These are phyloP conservation scores for Theileria sp. DNA, from an alignment of 169 alveolate genomes.

Conservation along the genomic window DNA sequence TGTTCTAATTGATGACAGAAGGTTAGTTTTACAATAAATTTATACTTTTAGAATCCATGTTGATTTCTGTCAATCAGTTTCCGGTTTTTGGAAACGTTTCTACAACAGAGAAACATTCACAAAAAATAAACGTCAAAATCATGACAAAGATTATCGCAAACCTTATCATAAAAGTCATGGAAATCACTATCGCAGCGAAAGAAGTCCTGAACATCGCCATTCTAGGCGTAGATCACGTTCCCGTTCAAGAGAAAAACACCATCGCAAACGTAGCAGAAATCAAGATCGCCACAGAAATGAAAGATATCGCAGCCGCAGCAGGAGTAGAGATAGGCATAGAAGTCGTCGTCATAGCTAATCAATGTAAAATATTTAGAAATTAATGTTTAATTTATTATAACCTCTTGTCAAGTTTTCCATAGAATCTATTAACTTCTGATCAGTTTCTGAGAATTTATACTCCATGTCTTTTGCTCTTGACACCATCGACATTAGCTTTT, in stretches of 20 bases:
- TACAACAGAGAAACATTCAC: slow-evolving; percentile 38
- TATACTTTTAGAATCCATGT: slow-evolving; percentile 76
- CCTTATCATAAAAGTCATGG: neutral
- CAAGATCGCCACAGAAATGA: neutral
- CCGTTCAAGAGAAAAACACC: neutral
- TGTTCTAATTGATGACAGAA: slow-evolving; percentile 93
- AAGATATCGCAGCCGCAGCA: slow-evolving; percentile 3
- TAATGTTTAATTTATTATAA: neutral
- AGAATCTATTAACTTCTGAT: slow-evolving; percentile 17
- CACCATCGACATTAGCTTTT: neutral
- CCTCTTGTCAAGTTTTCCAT: neutral
- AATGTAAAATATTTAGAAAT: neutral
- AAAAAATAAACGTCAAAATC: neutral
- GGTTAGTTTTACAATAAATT: slow-evolving; percentile 30
- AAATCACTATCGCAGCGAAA: neutral
- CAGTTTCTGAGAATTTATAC: slow-evolving; percentile 12
- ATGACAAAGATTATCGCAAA: neutral
- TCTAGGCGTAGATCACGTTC: neutral
- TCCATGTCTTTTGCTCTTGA: neutral
- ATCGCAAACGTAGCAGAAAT: slow-evolving; percentile 1
- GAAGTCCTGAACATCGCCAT: neutral
- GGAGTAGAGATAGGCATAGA: slow-evolving; percentile 7
- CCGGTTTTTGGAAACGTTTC: slow-evolving; percentile 74
- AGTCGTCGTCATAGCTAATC: neutral
- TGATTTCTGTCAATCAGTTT: slow-evolving; percentile 86